phyloP scores from a whole-genome alignment of 148 eudicot genomes.

The Talinum fruticosum region DNA sequence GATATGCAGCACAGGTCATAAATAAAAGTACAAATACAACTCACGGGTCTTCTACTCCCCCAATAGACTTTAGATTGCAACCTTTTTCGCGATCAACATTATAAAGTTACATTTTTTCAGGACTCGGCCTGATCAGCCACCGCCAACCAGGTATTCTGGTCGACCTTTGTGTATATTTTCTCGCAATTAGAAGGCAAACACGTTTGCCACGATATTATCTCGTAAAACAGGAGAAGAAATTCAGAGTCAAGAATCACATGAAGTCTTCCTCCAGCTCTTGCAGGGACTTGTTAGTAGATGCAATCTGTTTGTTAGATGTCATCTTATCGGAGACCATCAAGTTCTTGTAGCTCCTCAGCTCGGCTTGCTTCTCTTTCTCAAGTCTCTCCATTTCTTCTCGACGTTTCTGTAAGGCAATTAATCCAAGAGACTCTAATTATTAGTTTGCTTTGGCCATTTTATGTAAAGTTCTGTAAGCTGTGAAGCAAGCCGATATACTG shows the following conservation, averaged over 20 bases:
- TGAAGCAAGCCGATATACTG: neutral
- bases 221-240: slow-evolving; percentile 26
- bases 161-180: slow-evolving; percentile 13
- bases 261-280: slow-evolving; percentile 98
- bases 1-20: neutral
- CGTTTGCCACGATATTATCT: slow-evolving; percentile 8
- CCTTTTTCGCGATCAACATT: slow-evolving; percentile 23
- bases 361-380: slow-evolving; percentile 89
- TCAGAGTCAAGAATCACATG: slow-evolving; percentile 51
- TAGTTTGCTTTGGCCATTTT: neutral
- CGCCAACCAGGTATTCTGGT: neutral
- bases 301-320: slow-evolving; percentile 96
- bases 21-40: slow-evolving; percentile 13
- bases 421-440: too few relatives aligned
- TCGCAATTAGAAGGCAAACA: slow-evolving; percentile 11
- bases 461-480: neutral
- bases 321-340: slow-evolving; percentile 94
- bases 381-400: slow-evolving; percentile 87
- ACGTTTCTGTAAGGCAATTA: slow-evolving; percentile 56
- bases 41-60: slow-evolving; percentile 7
- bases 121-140: slow-evolving; percentile 15
- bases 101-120: slow-evolving; percentile 18
- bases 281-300: slow-evolving; percentile 70
- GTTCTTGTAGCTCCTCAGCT: slow-evolving; percentile 91
- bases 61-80: slow-evolving; percentile 22